Base-by-base conservation (phyloP, 163 green algal species). In the Prototheca stagnorum region DNA sequence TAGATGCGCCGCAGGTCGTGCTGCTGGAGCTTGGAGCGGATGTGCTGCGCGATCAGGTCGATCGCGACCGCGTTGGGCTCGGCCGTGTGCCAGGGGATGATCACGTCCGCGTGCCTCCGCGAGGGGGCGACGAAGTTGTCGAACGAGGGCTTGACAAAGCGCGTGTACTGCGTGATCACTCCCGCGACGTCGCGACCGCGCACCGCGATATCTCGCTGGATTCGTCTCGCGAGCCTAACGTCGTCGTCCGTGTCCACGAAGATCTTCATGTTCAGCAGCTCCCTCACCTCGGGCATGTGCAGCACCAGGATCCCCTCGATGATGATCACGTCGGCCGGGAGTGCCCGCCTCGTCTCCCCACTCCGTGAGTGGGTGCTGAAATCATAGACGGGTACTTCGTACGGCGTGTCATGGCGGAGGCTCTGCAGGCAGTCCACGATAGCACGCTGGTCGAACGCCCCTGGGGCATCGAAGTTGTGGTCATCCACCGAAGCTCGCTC, bases 231-330 rank as follows among this genome's bases (percentile, higher is more conserved):
- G 41, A 94, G 64, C 22, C 79, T 67, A 26, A 94, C 75, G 49
- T 94, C 84, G 56, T 94, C 84, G 49, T 94, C 88, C 35, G 86
- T 94, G 67, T 92, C 80, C 34, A 88, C 79, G 58, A 84, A 95
- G 33, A 98, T 79, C 77, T 94, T 95, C 88, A 96, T 95, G 75
- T 97, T 90, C 22, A 92, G 72, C 62, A 86, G 46, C 5, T 70
- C 50, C 6, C 85, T 55, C 21, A 96, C 51, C 27, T 78, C 56
- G 51, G 78, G 59, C 56, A 92, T 83, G 58, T 82, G 68, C 47
- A 95, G 70, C 55, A 95, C 81, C 50, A 97, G 59, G 62, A 95
- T 97, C 48, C 88, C 88, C 57, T 97, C 88, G 16, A 97, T 59
- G 31, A 97, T 85, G 28, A 96, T 69, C 39, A 98, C 87, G 47